Conservation (phyloP, 768 basidiomycete genomes). For the Rhodotorula toruloides region DNA sequence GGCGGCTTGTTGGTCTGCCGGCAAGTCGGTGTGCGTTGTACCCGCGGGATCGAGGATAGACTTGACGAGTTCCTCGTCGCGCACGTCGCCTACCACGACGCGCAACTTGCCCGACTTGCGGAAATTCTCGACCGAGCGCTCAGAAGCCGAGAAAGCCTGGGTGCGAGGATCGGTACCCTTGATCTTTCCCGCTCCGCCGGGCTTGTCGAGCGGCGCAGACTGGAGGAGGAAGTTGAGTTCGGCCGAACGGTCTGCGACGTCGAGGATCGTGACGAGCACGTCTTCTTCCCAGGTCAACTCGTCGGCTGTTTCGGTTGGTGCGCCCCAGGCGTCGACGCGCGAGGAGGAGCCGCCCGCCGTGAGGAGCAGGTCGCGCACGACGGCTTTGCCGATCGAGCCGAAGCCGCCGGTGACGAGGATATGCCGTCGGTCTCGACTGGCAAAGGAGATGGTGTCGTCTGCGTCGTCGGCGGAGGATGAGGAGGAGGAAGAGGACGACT, state of each 20-base stretch:
- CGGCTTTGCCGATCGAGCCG: constrained; percentile 37
- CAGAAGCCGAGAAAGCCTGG: constrained; percentile 28
- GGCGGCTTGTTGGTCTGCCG: constrained; percentile 17
- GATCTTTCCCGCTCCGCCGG: constrained; percentile 22
- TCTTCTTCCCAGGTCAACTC: constrained; percentile 33
- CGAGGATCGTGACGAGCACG: constrained; percentile 39
- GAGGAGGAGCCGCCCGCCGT: constrained; percentile 1
- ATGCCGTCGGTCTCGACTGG: constrained; percentile 20
- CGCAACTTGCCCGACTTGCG: constrained; percentile 32
- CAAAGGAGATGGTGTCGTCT: neutral
- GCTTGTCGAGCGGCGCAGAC: constrained; percentile 35
- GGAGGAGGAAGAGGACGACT: constrained; percentile 10
- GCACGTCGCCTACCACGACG: constrained; percentile 35
- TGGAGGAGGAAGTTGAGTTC: constrained; percentile 41
- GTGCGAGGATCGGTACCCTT: constrained; percentile 39
- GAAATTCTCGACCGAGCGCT: constrained; percentile 33
- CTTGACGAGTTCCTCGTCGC: constrained; percentile 20
- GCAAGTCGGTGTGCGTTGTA: constrained; percentile 6
- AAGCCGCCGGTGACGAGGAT: constrained; percentile 42
- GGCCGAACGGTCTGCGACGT: constrained; percentile 28
- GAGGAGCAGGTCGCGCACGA: constrained; percentile 40
- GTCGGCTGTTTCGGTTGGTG: neutral
- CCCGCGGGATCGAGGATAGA: constrained; percentile 19
- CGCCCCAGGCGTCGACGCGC: constrained; percentile 10
- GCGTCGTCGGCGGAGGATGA: constrained; percentile 11